Conservation (phyloP, 73 alveolate species). For the Paramecium pentaurelia region DNA sequence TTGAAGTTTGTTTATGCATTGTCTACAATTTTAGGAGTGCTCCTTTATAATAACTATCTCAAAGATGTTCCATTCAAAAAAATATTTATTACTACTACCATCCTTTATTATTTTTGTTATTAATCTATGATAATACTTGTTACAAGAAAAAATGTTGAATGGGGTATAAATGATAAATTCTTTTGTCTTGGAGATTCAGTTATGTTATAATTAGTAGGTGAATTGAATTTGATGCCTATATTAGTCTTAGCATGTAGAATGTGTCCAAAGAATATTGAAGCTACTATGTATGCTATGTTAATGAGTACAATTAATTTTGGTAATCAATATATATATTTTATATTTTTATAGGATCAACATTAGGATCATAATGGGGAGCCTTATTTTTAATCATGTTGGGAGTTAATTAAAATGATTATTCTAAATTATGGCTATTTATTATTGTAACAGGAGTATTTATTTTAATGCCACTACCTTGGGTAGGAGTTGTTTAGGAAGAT, state of each 20-base stretch:
- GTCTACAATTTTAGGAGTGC: conserved; percentile 46
- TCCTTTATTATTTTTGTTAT: conserved; percentile 43
- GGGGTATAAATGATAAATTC: conserved; percentile 65
- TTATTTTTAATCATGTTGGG: conserved; percentile 66
- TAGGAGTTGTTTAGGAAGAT: neutral
- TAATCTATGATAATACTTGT: conserved; percentile 66
- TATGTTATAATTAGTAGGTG: conserved; percentile 63
- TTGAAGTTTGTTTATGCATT: conserved; percentile 52
- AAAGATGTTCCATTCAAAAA: conserved; percentile 57
- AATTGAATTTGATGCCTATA: conserved; percentile 80
- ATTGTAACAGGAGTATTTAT: conserved; percentile 3
- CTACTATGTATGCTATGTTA: conserved; percentile 81
- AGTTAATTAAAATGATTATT: conserved; percentile 70
- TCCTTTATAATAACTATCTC: conserved; percentile 45
- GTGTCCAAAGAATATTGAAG: conserved; percentile 87
- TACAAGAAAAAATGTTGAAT: conserved; percentile 50
- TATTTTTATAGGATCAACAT: neutral
- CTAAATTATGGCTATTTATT: conserved; percentile 70
- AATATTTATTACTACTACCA: conserved; percentile 38
- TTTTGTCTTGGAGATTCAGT: conserved; percentile 55
- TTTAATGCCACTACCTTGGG: conserved; percentile 39
- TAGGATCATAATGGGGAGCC: conserved; percentile 73
- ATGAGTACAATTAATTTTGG: conserved; percentile 81
- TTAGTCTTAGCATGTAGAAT: conserved; percentile 80
- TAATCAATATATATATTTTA: neutral